phyloP scores from a whole-genome alignment of 2,329 filamentous ascomycete species.

The Cladosporium sp. region DNA sequence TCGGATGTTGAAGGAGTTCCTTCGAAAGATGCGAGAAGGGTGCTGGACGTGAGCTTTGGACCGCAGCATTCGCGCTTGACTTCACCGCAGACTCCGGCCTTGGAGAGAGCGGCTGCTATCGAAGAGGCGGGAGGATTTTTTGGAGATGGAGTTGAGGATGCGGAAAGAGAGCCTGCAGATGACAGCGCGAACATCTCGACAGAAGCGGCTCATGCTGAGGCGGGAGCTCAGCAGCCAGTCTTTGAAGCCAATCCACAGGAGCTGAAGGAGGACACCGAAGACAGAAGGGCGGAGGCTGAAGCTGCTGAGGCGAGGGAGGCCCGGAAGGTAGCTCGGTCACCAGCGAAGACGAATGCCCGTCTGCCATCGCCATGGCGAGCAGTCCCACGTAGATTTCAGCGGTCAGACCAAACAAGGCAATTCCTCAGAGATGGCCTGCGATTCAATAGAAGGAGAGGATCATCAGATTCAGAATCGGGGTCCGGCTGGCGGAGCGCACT shows the following conservation, averaged over 20 bases:
- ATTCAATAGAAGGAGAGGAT: conserved; percentile 33
- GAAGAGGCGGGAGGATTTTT: conserved; percentile 46
- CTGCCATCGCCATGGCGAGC: conserved; percentile 43
- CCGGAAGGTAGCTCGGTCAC: conserved; percentile 1
- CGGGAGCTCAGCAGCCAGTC: background rate
- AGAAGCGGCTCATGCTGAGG: conserved; percentile 5
- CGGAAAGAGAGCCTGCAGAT: conserved; percentile 9
- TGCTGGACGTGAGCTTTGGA: conserved; percentile 56
- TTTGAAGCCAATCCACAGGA: background rate
- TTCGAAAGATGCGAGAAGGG: conserved; percentile 36
- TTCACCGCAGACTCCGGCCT: conserved; percentile 51
- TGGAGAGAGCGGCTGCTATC: conserved; percentile 53
- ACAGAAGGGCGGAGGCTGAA: background rate
- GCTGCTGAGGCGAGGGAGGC: background rate
- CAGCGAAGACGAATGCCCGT: conserved; percentile 15
- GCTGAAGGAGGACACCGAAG: background rate
- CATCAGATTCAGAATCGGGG: conserved; percentile 32
- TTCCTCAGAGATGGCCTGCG: conserved; percentile 34
- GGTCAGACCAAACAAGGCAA: conserved; percentile 31
- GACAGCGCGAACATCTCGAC: background rate
- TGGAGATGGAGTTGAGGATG: conserved; percentile 17
- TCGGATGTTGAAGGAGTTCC: conserved; percentile 24
- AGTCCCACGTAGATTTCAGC: conserved; percentile 31
- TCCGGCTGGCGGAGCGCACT: conserved; percentile 26
- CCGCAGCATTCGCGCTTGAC: conserved; percentile 51